Percentiles rank a stretch among this genome's conserved stretches.
These are phyloP conservation scores for Pilasporangium apinafurcum DNA, from an alignment of 352 stramenopile genomes.

Conservation along the genomic window DNA sequence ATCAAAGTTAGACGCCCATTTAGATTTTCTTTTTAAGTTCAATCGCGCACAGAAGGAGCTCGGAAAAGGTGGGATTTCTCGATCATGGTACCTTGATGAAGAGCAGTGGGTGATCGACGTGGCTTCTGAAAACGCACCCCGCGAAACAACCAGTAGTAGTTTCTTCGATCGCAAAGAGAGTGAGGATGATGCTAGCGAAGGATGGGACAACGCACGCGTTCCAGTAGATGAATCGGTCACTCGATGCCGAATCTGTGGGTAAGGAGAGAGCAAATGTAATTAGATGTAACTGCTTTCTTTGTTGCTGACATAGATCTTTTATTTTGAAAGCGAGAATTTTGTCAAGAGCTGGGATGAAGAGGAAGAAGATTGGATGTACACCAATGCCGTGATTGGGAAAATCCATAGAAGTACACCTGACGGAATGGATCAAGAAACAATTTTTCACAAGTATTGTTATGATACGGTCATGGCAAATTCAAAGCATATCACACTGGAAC, in stretches of 20 bases:
- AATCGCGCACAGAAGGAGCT: slow-evolving; percentile 78
- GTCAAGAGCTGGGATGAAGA: slow-evolving; percentile 84
- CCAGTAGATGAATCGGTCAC: slow-evolving; percentile 75
- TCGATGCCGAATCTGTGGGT: slow-evolving; percentile 81
- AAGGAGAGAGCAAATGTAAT: too few relatives aligned
- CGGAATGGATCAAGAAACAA: slow-evolving; percentile 50
- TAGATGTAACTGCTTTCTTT: neutral
- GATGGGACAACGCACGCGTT: slow-evolving; percentile 64
- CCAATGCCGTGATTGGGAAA: slow-evolving; percentile 72
- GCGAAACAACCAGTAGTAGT: slow-evolving; percentile 69
- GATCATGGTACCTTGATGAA: slow-evolving; percentile 80
- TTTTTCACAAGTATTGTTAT: slow-evolving; percentile 89
- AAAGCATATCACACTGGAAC: slow-evolving; percentile 65
- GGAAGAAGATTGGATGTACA: slow-evolving; percentile 89
- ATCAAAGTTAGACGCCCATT: slow-evolving; percentile 64
- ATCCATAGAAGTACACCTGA: slow-evolving; percentile 48
- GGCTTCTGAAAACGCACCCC: slow-evolving; percentile 41
- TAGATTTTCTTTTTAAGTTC: slow-evolving; percentile 86
- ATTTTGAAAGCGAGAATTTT: slow-evolving; percentile 53
- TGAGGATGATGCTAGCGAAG: slow-evolving; percentile 41
- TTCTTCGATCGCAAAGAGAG: slow-evolving; percentile 67
- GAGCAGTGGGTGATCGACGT: slow-evolving; percentile 79
- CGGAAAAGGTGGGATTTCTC: slow-evolving; percentile 72
- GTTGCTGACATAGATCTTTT: neutral
- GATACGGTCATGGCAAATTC: slow-evolving; percentile 81